These are phyloP conservation scores for Acanthamoeba culbertsoni DNA, from an alignment of 208 protist genomes.

Conservation along the genomic window DNA sequence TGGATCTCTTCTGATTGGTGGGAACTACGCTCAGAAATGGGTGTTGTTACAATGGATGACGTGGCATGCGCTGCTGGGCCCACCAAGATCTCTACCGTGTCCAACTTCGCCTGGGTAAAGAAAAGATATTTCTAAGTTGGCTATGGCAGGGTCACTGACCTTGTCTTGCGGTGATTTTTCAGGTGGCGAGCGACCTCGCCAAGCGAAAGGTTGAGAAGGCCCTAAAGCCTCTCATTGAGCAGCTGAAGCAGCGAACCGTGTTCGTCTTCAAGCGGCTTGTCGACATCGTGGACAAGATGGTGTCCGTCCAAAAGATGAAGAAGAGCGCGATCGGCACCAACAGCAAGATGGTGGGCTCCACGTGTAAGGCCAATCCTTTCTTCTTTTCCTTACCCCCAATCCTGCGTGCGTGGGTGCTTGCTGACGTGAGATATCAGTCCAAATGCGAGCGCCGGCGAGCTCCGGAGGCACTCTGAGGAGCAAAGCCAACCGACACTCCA, in stretches of 20 bases:
- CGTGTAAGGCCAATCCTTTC: not conserved
- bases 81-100: not conserved
- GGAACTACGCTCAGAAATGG: constrained; percentile 29
- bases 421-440: not conserved
- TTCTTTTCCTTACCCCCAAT: not conserved
- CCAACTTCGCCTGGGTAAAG: constrained; percentile 36
- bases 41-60: constrained; percentile 9
- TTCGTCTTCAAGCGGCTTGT: not conserved
- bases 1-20: not conserved
- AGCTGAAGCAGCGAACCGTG: not conserved
- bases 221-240: not conserved
- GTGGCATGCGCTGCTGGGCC: not conserved
- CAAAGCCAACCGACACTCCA: not conserved
- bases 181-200: not conserved
- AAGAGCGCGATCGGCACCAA: not conserved
- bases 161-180: too few relatives aligned
- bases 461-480: not conserved
- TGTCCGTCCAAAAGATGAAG: not conserved
- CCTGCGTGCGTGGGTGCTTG: not conserved
- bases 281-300: constrained; percentile 20
- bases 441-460: not conserved
- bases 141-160: too few relatives aligned
- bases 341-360: not conserved
- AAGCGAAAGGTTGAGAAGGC: not conserved
- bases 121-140: too few relatives aligned